Base-by-base conservation (phyloP, 2,329 filamentous ascomycete species). In the Phoma sp. region DNA sequence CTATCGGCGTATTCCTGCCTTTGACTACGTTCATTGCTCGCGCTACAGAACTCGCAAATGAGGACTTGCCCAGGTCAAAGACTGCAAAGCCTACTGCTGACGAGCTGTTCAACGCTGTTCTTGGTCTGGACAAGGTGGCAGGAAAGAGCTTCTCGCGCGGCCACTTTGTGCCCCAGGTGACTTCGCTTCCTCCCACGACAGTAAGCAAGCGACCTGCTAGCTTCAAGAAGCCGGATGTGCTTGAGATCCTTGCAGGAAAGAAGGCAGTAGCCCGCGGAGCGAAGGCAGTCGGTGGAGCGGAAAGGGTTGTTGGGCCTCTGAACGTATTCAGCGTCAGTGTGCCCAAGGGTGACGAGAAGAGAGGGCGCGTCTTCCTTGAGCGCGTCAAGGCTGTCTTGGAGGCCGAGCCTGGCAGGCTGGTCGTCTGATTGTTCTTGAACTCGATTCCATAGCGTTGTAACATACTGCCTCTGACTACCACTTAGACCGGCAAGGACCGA, bases 61-160 rank as follows among this genome's bases (percentile, higher is more conserved):
- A 95, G 60, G 86, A 90, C 40, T 84, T 98, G 7, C 94, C 94
- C 2, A 80, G 84, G 25, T 84, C 87, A 5, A 82, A 86, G 56
- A 80, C 81, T 57, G 82, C 84, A 40, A 83, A 86, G 70, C 88
- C 89, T 13, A 88, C 90, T 0, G 81, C 89, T 32, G 85, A 92
- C 70, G 92, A 96, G 73, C 85, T 99, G 12, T 98, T 98, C 78
- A 88, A 97, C 72, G 87, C 94, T 67, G 82, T 98, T 13, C 84
- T 99, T 7, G 94, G 93, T 9, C 79, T 92, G 19, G 77, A 84
- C 63, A 78, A 80, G 53, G 80, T 84, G 54, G 54, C 58, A 10
- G 67, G 60, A 31, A 81, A 77, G 41, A 74, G 75, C 29, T 76
- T 75, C 25, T 82, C 71, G 74, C 85, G 74, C 78, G 92, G 80